These are phyloP conservation scores for Helotiales sp. DNA, from an alignment of 2,329 filamentous ascomycete species.

Conservation along the genomic window DNA sequence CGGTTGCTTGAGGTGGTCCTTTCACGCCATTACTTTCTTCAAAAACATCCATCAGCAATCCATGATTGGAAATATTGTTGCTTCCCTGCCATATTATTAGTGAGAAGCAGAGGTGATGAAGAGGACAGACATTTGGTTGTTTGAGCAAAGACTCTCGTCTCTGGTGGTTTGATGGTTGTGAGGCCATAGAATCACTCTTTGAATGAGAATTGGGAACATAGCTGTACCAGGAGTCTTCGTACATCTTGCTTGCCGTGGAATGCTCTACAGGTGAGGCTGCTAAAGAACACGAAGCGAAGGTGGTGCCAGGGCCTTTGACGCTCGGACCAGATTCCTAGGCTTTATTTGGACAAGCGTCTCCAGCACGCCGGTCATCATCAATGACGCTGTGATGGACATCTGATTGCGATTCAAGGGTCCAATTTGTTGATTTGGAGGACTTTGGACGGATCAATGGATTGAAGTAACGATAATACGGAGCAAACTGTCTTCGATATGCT, in stretches of 20 bases:
- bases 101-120: background rate
- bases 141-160: slow-evolving; percentile 70
- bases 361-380: slow-evolving; percentile 11
- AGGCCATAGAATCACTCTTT: slow-evolving; percentile 47
- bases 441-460: background rate
- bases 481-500: slow-evolving; percentile 21
- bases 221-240: slow-evolving; percentile 83
- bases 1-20: slow-evolving; percentile 64
- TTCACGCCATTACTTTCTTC: slow-evolving; percentile 57
- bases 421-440: background rate
- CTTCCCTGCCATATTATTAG: slow-evolving; percentile 46
- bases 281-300: slow-evolving; percentile 14
- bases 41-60: slow-evolving; percentile 56
- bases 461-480: background rate
- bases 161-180: slow-evolving; percentile 53
- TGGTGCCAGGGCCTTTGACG: no score
- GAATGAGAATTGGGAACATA: slow-evolving; percentile 65
- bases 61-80: slow-evolving; percentile 51
- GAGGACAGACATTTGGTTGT: slow-evolving; percentile 56
- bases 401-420: background rate
- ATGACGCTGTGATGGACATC: slow-evolving; percentile 19
- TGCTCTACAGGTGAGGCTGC: background rate
- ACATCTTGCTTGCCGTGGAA: slow-evolving; percentile 51
- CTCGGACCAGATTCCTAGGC: background rate
- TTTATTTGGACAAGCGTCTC: background rate